Percentiles rank a stretch among this genome's conserved stretches.
These are phyloP conservation scores for Vigna reflexopilosa DNA, from an alignment of 306 rosid species.

Conservation along the genomic window DNA sequence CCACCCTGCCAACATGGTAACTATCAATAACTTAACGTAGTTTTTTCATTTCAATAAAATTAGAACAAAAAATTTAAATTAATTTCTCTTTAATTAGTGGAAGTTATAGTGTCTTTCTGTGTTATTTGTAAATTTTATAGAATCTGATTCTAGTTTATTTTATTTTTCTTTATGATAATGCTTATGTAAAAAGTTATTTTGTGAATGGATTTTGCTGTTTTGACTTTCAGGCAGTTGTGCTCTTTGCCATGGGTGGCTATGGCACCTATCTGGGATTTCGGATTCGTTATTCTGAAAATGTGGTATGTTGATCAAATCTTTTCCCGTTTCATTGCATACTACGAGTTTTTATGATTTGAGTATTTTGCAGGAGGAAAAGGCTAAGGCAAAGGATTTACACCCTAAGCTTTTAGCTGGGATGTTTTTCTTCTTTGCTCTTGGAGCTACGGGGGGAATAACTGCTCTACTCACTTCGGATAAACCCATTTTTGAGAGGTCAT, in stretches of 20 bases:
- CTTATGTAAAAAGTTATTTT: no score
- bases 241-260: conserved; percentile 97
- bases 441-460: conserved; percentile 93
- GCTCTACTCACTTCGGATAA: conserved; percentile 87
- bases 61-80: no score
- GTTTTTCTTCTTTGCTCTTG: conserved; percentile 93
- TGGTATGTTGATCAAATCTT: conserved; percentile 52
- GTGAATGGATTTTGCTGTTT: conserved; percentile 6
- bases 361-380: conserved; percentile 79
- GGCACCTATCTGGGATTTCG: conserved; percentile 92
- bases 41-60: no score
- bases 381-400: conserved; percentile 90
- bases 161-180: no score
- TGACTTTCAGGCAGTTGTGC: conserved; percentile 80
- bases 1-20: conserved; percentile 91
- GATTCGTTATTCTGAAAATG: conserved; percentile 74
- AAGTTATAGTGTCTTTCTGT: no score
- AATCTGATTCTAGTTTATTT: no score
- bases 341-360: neutral
- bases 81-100: no score
- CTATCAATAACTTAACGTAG: neutral
- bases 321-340: neutral
- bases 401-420: conserved; percentile 94
- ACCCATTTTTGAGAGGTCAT: conserved; percentile 85
- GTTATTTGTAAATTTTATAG: no score